Percentiles rank a stretch among this genome's conserved stretches.
These are phyloP conservation scores for Sugiyamaella chiloensis DNA, from an alignment of 805 yeast genomes.

Conservation along the genomic window DNA sequence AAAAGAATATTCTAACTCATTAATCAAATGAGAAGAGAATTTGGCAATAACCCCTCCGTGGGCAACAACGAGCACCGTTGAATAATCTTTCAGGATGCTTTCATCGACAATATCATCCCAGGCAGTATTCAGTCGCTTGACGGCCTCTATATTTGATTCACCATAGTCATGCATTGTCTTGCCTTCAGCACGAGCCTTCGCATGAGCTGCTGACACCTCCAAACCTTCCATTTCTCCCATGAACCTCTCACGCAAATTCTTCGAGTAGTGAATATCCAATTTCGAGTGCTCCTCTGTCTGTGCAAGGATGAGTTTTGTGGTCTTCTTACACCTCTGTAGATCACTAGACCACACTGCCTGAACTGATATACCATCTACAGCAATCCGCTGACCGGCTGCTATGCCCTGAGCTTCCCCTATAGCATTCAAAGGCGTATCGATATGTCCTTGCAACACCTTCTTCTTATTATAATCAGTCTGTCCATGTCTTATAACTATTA, in stretches of 20 bases:
- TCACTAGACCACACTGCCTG: constrained; percentile 54
- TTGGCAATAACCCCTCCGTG: constrained; percentile 82
- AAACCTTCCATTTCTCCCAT: constrained; percentile 84
- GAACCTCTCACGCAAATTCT: constrained; percentile 60
- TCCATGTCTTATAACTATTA: constrained; percentile 68
- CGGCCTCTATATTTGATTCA: constrained; percentile 45
- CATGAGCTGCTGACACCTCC: constrained; percentile 60
- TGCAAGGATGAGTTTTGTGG: constrained; percentile 44
- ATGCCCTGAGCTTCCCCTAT: constrained; percentile 61
- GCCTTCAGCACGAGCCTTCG: constrained; percentile 52
- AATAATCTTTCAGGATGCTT: constrained; percentile 33
- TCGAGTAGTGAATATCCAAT: constrained; percentile 35
- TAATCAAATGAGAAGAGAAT: constrained; percentile 49
- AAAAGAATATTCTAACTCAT: constrained; percentile 39
- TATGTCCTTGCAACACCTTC: constrained; percentile 76
- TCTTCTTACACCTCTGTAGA: constrained; percentile 43
- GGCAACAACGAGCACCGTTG: constrained; percentile 52
- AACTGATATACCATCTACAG: constrained; percentile 33
- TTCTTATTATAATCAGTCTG: constrained; percentile 71
- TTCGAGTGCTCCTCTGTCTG: constrained; percentile 27
- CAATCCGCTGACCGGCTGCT: constrained; percentile 47
- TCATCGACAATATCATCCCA: constrained; percentile 44
- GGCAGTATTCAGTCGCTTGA: constrained; percentile 45
- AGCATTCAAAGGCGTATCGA: constrained; percentile 59
- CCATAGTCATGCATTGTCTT: constrained; percentile 61